Conservation (phyloP, 1,284 basidiomycete species). For the Sporisorium graminicola region DNA sequence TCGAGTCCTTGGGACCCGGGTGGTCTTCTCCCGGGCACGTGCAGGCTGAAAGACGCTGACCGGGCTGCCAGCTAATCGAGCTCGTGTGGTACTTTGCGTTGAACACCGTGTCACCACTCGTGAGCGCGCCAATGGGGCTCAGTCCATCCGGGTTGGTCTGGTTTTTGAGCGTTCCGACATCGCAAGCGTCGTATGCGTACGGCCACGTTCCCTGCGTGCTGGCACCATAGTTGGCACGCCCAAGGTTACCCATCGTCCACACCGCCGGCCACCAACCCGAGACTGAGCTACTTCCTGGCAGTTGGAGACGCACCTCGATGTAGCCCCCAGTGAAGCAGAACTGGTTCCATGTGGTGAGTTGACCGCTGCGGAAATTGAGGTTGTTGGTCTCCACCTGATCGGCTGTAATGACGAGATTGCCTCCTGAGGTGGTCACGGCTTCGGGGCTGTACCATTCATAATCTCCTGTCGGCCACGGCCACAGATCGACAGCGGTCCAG, state of each 20-base stretch:
- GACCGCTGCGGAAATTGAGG: constrained; percentile 76
- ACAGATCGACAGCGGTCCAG: constrained; percentile 79
- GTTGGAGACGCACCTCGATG: constrained; percentile 80
- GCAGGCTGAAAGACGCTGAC: constrained; percentile 78
- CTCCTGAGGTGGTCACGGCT: constrained; percentile 81
- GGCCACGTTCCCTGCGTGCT: constrained; percentile 77
- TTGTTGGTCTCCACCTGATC: constrained; percentile 73
- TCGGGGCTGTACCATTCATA: constrained; percentile 78
- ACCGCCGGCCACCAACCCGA: constrained; percentile 76
- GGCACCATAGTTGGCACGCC: constrained; percentile 67
- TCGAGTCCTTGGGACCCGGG: constrained; percentile 78
- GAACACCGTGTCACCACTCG: constrained; percentile 83
- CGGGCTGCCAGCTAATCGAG: constrained; percentile 75
- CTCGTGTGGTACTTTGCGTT: constrained; percentile 56
- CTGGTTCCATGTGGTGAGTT: constrained; percentile 80
- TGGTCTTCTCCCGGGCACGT: constrained; percentile 84
- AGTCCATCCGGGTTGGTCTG: constrained; percentile 55
- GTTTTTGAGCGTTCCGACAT: constrained; percentile 59
- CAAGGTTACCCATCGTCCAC: constrained; percentile 89
- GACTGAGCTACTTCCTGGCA: constrained; percentile 80
- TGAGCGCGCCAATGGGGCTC: constrained; percentile 73
- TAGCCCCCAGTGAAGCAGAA: constrained; percentile 95
- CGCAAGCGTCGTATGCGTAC: constrained; percentile 73
- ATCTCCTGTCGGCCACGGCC: constrained; percentile 76
- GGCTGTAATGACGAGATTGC: constrained; percentile 81